Base-by-base conservation (phyloP, 768 basidiomycete genomes). In the Pleurotus tuoliensis region DNA sequence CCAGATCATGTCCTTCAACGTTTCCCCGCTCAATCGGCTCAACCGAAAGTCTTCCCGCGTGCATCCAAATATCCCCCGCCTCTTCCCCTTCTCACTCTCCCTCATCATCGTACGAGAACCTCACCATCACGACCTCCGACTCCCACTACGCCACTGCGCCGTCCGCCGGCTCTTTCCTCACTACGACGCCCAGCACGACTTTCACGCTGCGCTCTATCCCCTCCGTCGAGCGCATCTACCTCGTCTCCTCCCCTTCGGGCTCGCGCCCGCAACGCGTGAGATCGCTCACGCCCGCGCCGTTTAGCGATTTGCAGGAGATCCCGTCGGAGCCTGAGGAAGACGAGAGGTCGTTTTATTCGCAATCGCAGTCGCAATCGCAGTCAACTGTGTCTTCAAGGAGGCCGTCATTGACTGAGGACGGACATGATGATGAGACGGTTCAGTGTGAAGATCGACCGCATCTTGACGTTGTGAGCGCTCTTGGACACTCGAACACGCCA, bases 251-350 rank as follows among this genome's bases (percentile, higher is more conserved):
- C 8, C 22, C 16, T 20, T 41, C 37, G 9, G 20, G 20, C 41
- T 44, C 41, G 9, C 51, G 51, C 22, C 51, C 51, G 0, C 51
- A 53, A 1, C 38, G 34, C n/a, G 51, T 53, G 1, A 37, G 34
- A 12, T 40, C 51, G 22, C 51, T 39, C 0, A 53, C 51, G 3
- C 51, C 51, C 8, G 51, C 51, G 24, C 51, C 51, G 34, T 53
- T 53, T 13, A 53, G 51, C n/a, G 51, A 53, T 53, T 16, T 53
- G 39, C 51, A 53, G 39, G 51, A 53, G 22, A 53, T 53, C 2
- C 51, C 51, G 11, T 38, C 20, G 4, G 51, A 53, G 15, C n/a
- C 41, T 44, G 30, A 34, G 30, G 30, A 34, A 3, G 48, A 50
- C 38, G 51, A 41, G 15, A n/a, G 39, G 39, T 53, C 51, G 15